Evolutionary conservation across 2,329 filamentous ascomycete genomes (phyloP), one percentile per base, ranked within the genome.

Genomic region (Neopestalotiopsis sp.): DNA sequence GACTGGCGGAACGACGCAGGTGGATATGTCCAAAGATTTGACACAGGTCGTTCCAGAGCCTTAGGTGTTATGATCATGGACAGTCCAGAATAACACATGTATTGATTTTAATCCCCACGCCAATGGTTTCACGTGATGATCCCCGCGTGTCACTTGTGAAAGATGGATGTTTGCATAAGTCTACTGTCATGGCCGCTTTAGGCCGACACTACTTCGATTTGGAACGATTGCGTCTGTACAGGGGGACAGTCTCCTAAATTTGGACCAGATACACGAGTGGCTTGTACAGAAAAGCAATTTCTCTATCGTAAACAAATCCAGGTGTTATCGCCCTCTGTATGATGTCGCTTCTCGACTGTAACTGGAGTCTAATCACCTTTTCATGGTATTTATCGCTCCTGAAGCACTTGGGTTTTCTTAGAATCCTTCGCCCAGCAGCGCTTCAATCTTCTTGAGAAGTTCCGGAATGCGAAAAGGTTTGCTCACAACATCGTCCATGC

Each of bases 391-490:
- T 9, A 53, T 17, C 14, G 5, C 20, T 17, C 45, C 45, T 20
- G 9, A 20, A 20, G 17, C 45, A 53, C 5, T 30, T 38, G 34
- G 10, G 34, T 59, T 34, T 24, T 59, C 3, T 59, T 59, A 20
- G 30, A 24, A 17, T 6, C 30, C 24, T 14, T 59, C 57, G 13
- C 6, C 57, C 20, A 76, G 63, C 65, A 82, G 70, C 14, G 72
- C 69, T 61, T 79, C 75, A 61, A 86, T 81, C 74, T 83, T 84
- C 30, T 76, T 75, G 20, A 85, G 72, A 49, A 87, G 72, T 32
- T 87, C 85, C 0, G 79, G 76, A 65, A 86, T 85, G 24, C 82
- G 78, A 71, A 90, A 90, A 1, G 88, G 88, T 74, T 90, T 90
- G 0, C 84, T 83, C 5, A 91, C 84, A 6, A 89, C 83, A 75